Base-by-base conservation (phyloP, 495 filamentous ascomycete species). In the Sordaria brevicollis region DNA sequence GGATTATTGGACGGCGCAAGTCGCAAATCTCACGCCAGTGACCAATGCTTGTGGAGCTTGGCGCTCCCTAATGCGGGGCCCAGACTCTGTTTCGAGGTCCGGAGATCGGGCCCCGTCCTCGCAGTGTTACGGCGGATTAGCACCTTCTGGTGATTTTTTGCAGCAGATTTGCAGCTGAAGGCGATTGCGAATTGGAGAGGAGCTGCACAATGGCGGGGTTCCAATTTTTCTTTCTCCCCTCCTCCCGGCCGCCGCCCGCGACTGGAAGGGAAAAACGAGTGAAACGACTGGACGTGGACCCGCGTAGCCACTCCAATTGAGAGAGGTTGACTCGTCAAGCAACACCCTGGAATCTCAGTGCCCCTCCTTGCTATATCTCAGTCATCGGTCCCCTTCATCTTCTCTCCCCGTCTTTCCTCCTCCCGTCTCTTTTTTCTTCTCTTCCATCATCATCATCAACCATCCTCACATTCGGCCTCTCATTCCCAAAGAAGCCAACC, bases 161-260 rank as follows among this genome's bases (percentile, higher is more conserved):
- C 19, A 54, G 43, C 4, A 31, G 49, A 62, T 62, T 62, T 62
- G 49, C 49, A 62, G 25, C 49, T 62, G 2, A 31, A 13, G 21
- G 49, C 25, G 49, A 62, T 62, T 62, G 49, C 49, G 49, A 62
- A 62, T 62, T 62, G 49, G 25, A 62, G 25, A 62, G 49, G 13
- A 31, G 4, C 25, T 62, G 25, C 49, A 62, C 25, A 1, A 29
- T 62, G 49, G 73, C 71, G 74, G 75, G 74, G 69, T 71, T 69
- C 68, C 68, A 35, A 72, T 72, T 73, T 72, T 74, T 71, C 71
- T 65, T 70, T 17, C 70, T 67, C 73, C 70, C 39, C 65, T 54
- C 73, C 71, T 49, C n/a, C 21, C 33, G 36, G 33, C 39, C 33
- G 39, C 68, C n/a, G 34, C 19, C 65, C 66, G 35, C 35, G 10